A percentile compares a stretch with the other conserved stretches of the same genome.
phyloP scores from a whole-genome alignment of 2,329 filamentous ascomycete genomes.

The Monosporascus sp. region DNA sequence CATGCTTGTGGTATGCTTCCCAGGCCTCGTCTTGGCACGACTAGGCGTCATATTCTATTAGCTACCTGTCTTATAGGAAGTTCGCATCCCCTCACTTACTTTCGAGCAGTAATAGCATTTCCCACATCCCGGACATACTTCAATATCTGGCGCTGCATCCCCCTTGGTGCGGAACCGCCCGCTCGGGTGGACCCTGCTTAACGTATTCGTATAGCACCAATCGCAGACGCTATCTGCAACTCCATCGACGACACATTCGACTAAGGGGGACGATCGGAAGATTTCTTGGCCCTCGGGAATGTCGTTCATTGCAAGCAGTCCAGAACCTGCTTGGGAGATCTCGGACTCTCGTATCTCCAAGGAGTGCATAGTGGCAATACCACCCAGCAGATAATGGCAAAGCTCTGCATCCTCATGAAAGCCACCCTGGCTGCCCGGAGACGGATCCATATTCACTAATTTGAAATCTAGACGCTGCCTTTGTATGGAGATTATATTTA shows the following conservation, averaged over 20 bases:
- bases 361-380: neutral
- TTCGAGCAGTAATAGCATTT: slow-evolving; percentile 23
- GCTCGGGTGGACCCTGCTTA: slow-evolving; percentile 2
- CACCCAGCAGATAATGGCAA: neutral
- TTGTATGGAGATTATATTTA: too few relatives aligned
- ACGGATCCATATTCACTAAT: too few relatives aligned
- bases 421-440: too few relatives aligned
- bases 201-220: slow-evolving; percentile 18
- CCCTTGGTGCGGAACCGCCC: slow-evolving; percentile 3
- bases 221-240: slow-evolving; percentile 16
- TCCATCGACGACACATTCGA: slow-evolving; percentile 3
- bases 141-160: neutral
- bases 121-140: slow-evolving; percentile 19
- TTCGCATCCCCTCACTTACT: slow-evolving; percentile 8
- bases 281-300: slow-evolving; percentile 20
- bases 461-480: too few relatives aligned
- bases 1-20: slow-evolving; percentile 24
- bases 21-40: slow-evolving; percentile 25
- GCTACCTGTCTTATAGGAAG: neutral
- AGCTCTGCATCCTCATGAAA: neutral
- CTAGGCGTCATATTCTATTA: slow-evolving; percentile 7
- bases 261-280: slow-evolving; percentile 15
- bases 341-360: slow-evolving; percentile 9
- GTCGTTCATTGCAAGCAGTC: slow-evolving; percentile 16
- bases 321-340: slow-evolving; percentile 17